Evolutionary conservation across 1,139 yeast species (phyloP).

Genomic region (Magnusiomyces suaveolens): DNA sequence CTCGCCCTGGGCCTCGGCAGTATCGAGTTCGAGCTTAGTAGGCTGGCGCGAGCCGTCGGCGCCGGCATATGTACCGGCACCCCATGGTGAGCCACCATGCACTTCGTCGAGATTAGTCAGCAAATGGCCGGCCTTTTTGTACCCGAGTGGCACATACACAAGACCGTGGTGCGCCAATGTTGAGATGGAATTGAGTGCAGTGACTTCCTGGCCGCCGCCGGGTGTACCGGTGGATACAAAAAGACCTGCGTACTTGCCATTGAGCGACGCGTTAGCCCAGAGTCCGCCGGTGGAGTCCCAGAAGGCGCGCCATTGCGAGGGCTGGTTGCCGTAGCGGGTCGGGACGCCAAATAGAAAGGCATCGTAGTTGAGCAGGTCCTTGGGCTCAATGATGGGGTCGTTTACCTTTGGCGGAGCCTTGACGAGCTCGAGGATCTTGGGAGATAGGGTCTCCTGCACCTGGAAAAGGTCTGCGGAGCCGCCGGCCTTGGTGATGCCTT

Average conservation of each 20-base stretch:
- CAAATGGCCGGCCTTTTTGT: slow-evolving; percentile 50
- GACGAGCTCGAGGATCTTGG: slow-evolving; percentile 48
- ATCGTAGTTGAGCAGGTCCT: slow-evolving; percentile 55
- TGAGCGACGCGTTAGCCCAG: slow-evolving; percentile 68
- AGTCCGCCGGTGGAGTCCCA: slow-evolving; percentile 77
- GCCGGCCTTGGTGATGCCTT: slow-evolving; percentile 67
- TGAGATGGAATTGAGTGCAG: slow-evolving; percentile 56
- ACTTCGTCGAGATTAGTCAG: slow-evolving; percentile 54
- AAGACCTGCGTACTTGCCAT: slow-evolving; percentile 68
- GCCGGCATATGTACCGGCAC: slow-evolving; percentile 77
- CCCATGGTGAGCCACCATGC: slow-evolving; percentile 85
- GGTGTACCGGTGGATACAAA: slow-evolving; percentile 74
- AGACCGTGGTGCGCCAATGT: slow-evolving; percentile 71
- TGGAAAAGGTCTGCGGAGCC: slow-evolving; percentile 58
- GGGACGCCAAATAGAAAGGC: slow-evolving; percentile 75
- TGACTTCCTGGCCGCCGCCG: slow-evolving; percentile 79
- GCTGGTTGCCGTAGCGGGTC: slow-evolving; percentile 73
- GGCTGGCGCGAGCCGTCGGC: slow-evolving; percentile 74
- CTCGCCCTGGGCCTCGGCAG: slow-evolving; percentile 58
- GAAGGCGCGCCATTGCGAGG: slow-evolving; percentile 73
- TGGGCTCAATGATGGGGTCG: slow-evolving; percentile 60
- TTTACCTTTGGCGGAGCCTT: slow-evolving; percentile 56
- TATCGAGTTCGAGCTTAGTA: slow-evolving; percentile 50
- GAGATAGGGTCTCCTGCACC: slow-evolving; percentile 67
- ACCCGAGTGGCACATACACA: slow-evolving; percentile 73